phyloP scores from a whole-genome alignment of 768 basidiomycete genomes.

The Lactifluus piperatus region DNA sequence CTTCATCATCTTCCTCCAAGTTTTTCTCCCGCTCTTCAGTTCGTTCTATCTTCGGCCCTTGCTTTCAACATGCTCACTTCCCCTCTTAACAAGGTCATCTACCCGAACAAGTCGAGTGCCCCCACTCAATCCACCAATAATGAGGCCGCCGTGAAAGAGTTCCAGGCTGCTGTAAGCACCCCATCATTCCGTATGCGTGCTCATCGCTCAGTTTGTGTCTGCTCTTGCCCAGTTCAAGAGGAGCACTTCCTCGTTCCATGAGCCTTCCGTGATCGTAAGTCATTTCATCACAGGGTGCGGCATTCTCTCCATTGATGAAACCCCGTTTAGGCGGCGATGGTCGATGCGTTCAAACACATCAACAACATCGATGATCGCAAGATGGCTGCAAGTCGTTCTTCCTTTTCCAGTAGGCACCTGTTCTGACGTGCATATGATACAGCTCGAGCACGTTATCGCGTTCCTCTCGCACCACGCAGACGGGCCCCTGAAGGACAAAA shows the following conservation, averaged over 20 bases:
- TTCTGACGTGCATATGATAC: not conserved
- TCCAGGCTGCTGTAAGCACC: constrained; percentile 2
- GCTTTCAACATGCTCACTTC: not conserved
- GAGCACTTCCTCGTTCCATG: not conserved
- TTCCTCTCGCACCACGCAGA: constrained; percentile 45
- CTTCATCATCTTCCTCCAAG: not conserved
- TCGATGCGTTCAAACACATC: constrained; percentile 52
- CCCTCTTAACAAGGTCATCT: not conserved
- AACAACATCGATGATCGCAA: constrained; percentile 71
- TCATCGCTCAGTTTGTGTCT: not conserved
- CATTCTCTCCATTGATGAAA: not conserved
- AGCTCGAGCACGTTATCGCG: constrained; percentile 67
- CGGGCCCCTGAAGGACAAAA: constrained; percentile 33
- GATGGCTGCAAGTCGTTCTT: constrained; percentile 45
- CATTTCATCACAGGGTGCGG: not conserved
- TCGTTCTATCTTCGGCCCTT: not conserved
- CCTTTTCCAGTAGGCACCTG: not conserved
- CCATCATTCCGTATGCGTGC: not conserved
- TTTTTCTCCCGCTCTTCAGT: constrained; percentile 6
- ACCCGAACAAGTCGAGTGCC: not conserved
- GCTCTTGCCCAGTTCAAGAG: constrained; percentile 6
- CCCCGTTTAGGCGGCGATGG: constrained; percentile 39
- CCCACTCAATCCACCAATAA: not conserved
- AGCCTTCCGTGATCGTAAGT: constrained; percentile 5
- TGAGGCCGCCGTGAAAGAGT: not conserved